Percentiles rank a stretch among this genome's conserved stretches.
phyloP scores from a whole-genome alignment of 176 grass and related monocot genomes.

The Hyparrhenia diplandra region DNA sequence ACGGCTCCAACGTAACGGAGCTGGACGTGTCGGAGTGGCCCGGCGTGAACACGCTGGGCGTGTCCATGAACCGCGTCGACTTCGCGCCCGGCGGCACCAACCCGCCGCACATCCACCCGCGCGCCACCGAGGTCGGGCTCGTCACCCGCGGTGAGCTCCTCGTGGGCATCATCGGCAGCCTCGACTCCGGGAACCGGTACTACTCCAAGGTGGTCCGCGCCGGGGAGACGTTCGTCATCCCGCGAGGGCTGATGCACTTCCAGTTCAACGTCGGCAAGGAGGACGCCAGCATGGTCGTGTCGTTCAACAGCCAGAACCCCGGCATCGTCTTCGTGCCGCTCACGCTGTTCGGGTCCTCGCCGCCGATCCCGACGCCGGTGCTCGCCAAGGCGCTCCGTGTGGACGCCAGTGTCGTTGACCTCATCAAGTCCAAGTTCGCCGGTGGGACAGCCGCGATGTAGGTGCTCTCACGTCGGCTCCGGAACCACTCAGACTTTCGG shows the following conservation, averaged over 20 bases:
- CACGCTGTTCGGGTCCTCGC: conserved; percentile 51
- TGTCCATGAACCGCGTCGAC: conserved; percentile 82
- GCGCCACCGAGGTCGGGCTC: conserved; percentile 43
- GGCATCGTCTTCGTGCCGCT: conserved; percentile 40
- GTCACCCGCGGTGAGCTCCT: conserved; percentile 41
- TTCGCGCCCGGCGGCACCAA: conserved; percentile 52
- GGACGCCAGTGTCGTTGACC: conserved; percentile 30
- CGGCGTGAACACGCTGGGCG: conserved; percentile 54
- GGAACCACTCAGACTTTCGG: no score
- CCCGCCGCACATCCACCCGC: conserved; percentile 62
- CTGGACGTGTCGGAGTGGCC: conserved; percentile 44
- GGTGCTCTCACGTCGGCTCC: no score
- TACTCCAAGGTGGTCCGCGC: conserved; percentile 46
- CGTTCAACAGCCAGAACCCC: conserved; percentile 62
- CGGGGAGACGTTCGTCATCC: conserved; percentile 57
- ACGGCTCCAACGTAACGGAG: conserved; percentile 43
- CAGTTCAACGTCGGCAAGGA: conserved; percentile 53
- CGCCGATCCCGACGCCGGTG: conserved; percentile 47
- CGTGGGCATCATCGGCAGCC: conserved; percentile 43
- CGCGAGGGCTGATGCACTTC: conserved; percentile 62
- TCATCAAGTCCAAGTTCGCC: conserved; percentile 58
- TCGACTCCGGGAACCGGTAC: conserved; percentile 28
- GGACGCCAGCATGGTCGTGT: conserved; percentile 32
- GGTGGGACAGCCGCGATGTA: no score
- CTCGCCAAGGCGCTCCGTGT: conserved; percentile 50